Percentiles rank a stretch among this genome's conserved stretches.
phyloP scores from a whole-genome alignment of 176 grass and related monocot species.

The Raddia distichophylla region DNA sequence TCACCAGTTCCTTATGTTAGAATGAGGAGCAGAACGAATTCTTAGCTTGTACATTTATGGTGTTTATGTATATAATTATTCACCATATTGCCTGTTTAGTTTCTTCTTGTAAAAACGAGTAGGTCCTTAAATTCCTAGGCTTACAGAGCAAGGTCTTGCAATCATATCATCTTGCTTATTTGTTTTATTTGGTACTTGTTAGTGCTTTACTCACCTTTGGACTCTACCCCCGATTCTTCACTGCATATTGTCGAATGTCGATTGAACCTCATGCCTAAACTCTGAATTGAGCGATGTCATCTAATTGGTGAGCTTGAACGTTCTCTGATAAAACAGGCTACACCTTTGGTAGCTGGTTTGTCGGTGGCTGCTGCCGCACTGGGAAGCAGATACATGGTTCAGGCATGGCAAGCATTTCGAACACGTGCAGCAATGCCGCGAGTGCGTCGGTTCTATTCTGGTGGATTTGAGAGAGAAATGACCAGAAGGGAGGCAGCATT shows the following conservation, averaged over 20 bases:
- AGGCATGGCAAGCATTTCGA: constrained; percentile 72
- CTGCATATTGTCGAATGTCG: not conserved
- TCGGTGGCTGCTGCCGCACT: constrained; percentile 75
- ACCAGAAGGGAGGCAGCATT: constrained; percentile 75
- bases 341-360: constrained; percentile 66
- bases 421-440: constrained; percentile 51
- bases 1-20: not conserved
- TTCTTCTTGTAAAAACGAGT: not conserved
- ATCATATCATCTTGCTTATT: not conserved
- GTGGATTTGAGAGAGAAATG: constrained; percentile 88
- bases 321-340: constrained; percentile 55
- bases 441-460: constrained; percentile 73
- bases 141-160: not conserved
- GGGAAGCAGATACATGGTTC: constrained; percentile 65
- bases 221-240: too few species aligned
- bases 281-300: not conserved
- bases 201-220: not conserved
- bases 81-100: not conserved
- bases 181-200: not conserved
- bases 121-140: not conserved
- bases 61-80: not conserved
- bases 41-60: not conserved
- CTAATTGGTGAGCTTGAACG: constrained; percentile 15
- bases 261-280: not conserved
- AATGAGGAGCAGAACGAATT: not conserved